Conservation (phyloP, 2,329 filamentous ascomycete genomes). For the Alternaria sp. region DNA sequence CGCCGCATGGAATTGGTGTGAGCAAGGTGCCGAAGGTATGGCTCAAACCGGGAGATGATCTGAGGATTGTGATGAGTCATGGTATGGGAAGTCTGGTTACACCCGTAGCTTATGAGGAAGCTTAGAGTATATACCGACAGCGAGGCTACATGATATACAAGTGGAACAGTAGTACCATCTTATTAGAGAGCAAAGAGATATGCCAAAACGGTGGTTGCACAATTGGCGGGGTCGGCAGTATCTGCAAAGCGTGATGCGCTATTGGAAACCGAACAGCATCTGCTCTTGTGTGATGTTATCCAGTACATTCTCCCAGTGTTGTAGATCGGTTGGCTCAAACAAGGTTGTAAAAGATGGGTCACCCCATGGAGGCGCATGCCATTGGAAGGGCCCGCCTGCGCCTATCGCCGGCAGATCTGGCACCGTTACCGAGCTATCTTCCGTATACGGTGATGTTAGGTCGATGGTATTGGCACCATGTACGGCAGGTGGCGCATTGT, state of each 20-base stretch:
- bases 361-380: slow-evolving; percentile 21
- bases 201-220: background rate
- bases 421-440: slow-evolving; percentile 3
- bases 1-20: slow-evolving; percentile 52
- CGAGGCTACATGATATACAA: background rate
- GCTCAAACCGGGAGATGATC: slow-evolving; percentile 49
- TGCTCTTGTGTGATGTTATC: slow-evolving; percentile 25
- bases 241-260: background rate
- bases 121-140: background rate
- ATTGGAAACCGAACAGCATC: slow-evolving; percentile 2
- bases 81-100: slow-evolving; percentile 25
- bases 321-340: slow-evolving; percentile 14
- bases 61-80: slow-evolving; percentile 47
- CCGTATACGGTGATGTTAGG: slow-evolving; percentile 10
- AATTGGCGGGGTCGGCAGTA: background rate
- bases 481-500: background rate
- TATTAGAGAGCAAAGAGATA: background rate
- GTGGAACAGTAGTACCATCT: background rate
- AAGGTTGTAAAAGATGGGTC: slow-evolving; percentile 14
- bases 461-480: background rate
- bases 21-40: slow-evolving; percentile 51
- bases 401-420: slow-evolving; percentile 8
- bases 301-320: slow-evolving; percentile 25
- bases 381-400: slow-evolving; percentile 16
- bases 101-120: slow-evolving; percentile 18